Base-by-base conservation (phyloP, 768 basidiomycete species). In the Tulasnella sp. region DNA sequence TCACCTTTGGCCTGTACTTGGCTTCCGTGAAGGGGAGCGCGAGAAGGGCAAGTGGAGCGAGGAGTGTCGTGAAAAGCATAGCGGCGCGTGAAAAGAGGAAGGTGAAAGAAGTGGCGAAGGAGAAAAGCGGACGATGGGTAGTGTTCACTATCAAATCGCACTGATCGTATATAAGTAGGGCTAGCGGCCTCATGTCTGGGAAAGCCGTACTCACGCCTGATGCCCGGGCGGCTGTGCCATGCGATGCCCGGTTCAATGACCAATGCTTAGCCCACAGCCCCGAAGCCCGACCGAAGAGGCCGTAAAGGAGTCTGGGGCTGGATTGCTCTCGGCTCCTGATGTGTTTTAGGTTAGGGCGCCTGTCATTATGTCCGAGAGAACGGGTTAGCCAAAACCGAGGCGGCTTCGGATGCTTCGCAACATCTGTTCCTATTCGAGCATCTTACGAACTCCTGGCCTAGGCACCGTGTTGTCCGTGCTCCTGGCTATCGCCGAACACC, bases 61-160 rank as follows among this genome's bases (percentile, higher is more conserved):
- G 29, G 57, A 61, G 57, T 23, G 57, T 61, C 57, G 57, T 61
- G 57, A 61, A 61, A n/a, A 61, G 57, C 57, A 61, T 61, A 11
- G n/a, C n/a, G 70, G 23, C 23, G 70, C 70, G 39, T n/a, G 42
- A 40, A 40, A 40, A 7, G 40, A 40, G 3, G n/a, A 46, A 72
- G 39, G 18, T 29, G 32, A 18, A 46, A 72, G 70, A 29, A 29
- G 70, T 72, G 42, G 42, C 35, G 35, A 72, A n/a, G 70, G 70
- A 70, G 35, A 40, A 35, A 35, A 32, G 40, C 20, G 7, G 32
- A 72, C 29, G 42, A 32, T 72, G 70, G 23, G 6, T 35, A 35
- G 37, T 15, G 16, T 11, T 3, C 39, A 29, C 15, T 72, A 29
- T 29, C 18, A 26, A 55, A 26, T 15, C 51, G 9, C 29, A 29